phyloP scores from a whole-genome alignment of 2,329 filamentous ascomycete species.

The Aspergillus sergii region DNA sequence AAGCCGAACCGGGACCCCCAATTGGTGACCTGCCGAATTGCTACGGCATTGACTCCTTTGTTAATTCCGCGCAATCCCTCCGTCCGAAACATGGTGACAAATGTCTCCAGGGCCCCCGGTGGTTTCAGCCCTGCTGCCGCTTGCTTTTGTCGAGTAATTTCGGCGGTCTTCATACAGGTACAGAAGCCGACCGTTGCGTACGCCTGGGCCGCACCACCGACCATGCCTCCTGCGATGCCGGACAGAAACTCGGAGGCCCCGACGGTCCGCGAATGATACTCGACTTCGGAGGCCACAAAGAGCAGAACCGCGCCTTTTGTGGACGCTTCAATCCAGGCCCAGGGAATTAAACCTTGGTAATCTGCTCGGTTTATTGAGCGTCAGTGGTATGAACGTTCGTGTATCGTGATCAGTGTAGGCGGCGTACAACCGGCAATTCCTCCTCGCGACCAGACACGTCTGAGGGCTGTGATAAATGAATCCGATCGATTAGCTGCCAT shows the following conservation, averaged over 20 bases:
- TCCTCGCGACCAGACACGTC: background rate
- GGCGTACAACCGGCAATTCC: background rate
- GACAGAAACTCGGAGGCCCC: conserved; percentile 81
- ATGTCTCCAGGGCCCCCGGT: conserved; percentile 62
- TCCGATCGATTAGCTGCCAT: background rate
- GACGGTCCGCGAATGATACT: conserved; percentile 81
- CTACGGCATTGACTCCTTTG: conserved; percentile 7
- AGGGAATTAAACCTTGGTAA: conserved; percentile 90
- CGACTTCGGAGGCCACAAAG: conserved; percentile 94
- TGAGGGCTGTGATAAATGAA: background rate
- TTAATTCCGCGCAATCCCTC: conserved; percentile 5
- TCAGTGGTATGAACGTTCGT: background rate
- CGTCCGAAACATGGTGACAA: background rate
- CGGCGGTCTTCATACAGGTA: conserved; percentile 99
- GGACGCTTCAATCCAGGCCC: conserved; percentile 98
- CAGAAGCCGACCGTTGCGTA: conserved; percentile 99
- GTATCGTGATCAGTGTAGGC: background rate
- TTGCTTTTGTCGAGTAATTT: conserved; percentile 95
- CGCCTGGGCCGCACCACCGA: conserved; percentile 89
- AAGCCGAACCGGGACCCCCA: conserved; percentile 5
- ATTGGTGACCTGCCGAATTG: conserved; percentile 6
- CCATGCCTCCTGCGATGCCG: conserved; percentile 85
- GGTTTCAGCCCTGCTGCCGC: conserved; percentile 75
- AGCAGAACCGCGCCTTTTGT: conserved; percentile 97
- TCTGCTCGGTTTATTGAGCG: conserved; percentile 55